Conservation (phyloP, 2,329 filamentous ascomycete species). For the Neofusicoccum kwambonambiense region DNA sequence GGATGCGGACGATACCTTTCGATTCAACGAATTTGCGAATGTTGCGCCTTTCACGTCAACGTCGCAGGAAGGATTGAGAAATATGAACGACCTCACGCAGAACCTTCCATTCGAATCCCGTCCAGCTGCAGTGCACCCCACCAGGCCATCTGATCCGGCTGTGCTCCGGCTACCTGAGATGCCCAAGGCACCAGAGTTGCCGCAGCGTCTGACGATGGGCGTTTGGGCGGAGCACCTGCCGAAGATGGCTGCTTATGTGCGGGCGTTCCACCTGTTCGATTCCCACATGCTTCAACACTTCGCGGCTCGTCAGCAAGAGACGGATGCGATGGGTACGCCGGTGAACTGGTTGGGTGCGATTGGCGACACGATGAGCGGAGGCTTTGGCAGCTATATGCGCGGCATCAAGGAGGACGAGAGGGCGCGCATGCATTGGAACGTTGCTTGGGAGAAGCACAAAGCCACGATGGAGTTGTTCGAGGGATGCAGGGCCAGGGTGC, state of each 20-base stretch:
- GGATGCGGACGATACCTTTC: neutral
- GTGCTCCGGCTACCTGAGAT: slow-evolving; percentile 51
- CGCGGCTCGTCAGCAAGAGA: slow-evolving; percentile 49
- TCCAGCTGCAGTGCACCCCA: slow-evolving; percentile 45
- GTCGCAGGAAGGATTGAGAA: slow-evolving; percentile 49
- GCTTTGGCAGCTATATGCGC: slow-evolving; percentile 58
- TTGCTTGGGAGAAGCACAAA: slow-evolving; percentile 61
- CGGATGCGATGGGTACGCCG: slow-evolving; percentile 39
- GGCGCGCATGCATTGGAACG: slow-evolving; percentile 61
- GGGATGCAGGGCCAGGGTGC: slow-evolving; percentile 45
- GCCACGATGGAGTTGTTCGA: slow-evolving; percentile 59
- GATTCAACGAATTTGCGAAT: slow-evolving; percentile 49
- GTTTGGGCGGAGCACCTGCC: slow-evolving; percentile 53
- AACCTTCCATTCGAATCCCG: slow-evolving; percentile 60
- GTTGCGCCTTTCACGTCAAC: slow-evolving; percentile 49
- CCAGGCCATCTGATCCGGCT: slow-evolving; percentile 38
- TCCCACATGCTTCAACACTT: slow-evolving; percentile 57
- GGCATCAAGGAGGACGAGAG: slow-evolving; percentile 64
- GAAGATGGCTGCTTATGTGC: slow-evolving; percentile 56
- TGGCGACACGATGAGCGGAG: slow-evolving; percentile 52
- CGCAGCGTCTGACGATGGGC: slow-evolving; percentile 43
- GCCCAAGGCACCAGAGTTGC: slow-evolving; percentile 50
- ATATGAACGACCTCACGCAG: slow-evolving; percentile 53
- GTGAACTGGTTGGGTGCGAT: slow-evolving; percentile 51
- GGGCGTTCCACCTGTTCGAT: slow-evolving; percentile 57